Evolutionary conservation across 2,329 filamentous ascomycete species (phyloP).

Genomic region (Fusarium haematococcum): DNA sequence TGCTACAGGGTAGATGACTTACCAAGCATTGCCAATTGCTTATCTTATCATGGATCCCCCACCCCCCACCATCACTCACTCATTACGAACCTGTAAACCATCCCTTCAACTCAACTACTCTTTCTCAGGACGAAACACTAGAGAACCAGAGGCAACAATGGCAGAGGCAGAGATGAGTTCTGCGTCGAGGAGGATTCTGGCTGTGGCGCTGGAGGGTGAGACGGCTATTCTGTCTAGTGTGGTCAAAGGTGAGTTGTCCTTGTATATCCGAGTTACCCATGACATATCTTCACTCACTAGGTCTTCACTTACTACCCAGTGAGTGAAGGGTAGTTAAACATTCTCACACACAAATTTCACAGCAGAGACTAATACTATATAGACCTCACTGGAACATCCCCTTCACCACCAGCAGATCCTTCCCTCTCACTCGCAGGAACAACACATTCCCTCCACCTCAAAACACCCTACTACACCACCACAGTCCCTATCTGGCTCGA

Average conservation of each 20-base stretch:
- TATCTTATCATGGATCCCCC: constrained; percentile 33
- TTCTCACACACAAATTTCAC: background rate
- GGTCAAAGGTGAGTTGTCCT: constrained; percentile 61
- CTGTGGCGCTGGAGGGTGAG: constrained; percentile 63
- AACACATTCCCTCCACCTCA: constrained; percentile 66
- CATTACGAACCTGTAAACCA: constrained; percentile 37
- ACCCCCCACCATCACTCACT: constrained; percentile 27
- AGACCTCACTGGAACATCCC: constrained; percentile 66
- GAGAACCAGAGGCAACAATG: constrained; percentile 14
- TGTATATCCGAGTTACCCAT: background rate
- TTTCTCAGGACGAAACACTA: background rate
- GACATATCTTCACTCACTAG: background rate
- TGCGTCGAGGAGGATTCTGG: constrained; percentile 63
- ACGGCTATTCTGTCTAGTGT: constrained; percentile 61
- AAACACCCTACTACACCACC: constrained; percentile 71
- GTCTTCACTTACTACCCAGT: background rate
- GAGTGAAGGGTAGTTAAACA: background rate
- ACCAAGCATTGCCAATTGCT: constrained; percentile 1
- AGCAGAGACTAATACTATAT: constrained; percentile 9
- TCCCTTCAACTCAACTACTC: background rate
- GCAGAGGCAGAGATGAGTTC: constrained; percentile 37
- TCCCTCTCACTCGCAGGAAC: constrained; percentile 65
- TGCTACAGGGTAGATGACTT: constrained; percentile 3
- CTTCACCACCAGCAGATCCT: constrained; percentile 49
- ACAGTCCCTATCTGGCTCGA: constrained; percentile 76